phyloP scores from a whole-genome alignment of 2,329 filamentous ascomycete species.

The Penicillium verrucosum region DNA sequence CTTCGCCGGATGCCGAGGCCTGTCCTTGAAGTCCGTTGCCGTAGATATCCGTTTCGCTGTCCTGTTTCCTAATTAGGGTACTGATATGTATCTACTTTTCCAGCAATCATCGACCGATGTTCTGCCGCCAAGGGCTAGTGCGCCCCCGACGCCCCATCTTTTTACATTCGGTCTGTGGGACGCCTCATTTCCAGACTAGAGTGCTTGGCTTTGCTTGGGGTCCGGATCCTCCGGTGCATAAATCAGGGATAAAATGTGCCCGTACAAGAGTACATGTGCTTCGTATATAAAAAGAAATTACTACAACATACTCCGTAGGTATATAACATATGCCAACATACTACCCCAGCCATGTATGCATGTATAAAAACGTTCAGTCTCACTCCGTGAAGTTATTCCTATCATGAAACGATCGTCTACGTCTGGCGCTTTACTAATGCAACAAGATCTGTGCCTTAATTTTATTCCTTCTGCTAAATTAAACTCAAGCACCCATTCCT shows the following conservation, averaged over 20 bases:
- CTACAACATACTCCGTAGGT: not conserved
- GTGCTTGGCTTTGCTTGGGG: constrained; percentile 25
- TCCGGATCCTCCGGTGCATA: constrained; percentile 17
- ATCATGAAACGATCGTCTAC: constrained; percentile 3
- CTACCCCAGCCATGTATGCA: not conserved
- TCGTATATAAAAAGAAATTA: not conserved
- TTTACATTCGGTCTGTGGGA: constrained; percentile 17
- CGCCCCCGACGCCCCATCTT: constrained; percentile 8
- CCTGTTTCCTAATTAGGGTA: not conserved
- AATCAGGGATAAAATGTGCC: not conserved
- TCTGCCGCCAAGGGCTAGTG: not conserved
- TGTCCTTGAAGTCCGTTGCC: not conserved
- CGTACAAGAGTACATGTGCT: not conserved
- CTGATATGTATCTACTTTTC: not conserved
- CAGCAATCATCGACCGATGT: not conserved
- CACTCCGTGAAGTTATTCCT: not conserved
- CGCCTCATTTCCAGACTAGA: constrained; percentile 19
- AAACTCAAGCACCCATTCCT: not conserved
- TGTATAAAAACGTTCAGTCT: not conserved
- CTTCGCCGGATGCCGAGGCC: not conserved
- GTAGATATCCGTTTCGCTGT: not conserved
- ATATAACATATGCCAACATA: not conserved
- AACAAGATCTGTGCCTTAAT: not conserved
- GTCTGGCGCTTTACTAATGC: not conserved
- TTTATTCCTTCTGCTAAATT: not conserved